phyloP scores from a whole-genome alignment of 306 rosid species.

The Sesbania bispinosa region DNA sequence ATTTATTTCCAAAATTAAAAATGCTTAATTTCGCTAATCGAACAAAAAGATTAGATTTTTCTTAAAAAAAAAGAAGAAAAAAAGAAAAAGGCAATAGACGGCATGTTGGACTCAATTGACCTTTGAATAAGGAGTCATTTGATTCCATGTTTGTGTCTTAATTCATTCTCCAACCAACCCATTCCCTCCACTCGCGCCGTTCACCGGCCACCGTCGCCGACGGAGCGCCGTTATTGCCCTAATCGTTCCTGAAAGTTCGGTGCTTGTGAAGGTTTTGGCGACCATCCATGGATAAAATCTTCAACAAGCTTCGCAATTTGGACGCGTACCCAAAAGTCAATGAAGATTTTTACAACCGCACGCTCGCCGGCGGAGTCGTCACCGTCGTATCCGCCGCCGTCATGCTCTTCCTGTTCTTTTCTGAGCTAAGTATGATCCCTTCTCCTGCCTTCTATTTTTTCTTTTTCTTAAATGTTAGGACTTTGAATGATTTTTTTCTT shows the following conservation, averaged over 20 bases:
- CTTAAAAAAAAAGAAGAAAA: neutral
- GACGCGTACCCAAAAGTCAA: conserved; percentile 95
- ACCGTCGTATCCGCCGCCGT: conserved; percentile 65
- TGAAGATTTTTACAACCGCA: conserved; percentile 82
- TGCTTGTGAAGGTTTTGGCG: conserved; percentile 18
- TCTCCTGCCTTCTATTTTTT: neutral
- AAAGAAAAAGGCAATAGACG: conserved; percentile 1
- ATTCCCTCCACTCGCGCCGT: neutral
- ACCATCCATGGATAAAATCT: conserved; percentile 54
- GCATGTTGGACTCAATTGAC: conserved; percentile 40
- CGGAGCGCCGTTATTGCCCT: conserved; percentile 15
- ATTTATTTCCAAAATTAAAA: conserved; percentile 15
- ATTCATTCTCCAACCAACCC: conserved; percentile 32
- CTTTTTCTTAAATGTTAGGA: neutral
- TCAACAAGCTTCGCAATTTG: conserved; percentile 77
- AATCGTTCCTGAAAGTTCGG: neutral
- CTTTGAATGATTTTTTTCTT: conserved; percentile 6
- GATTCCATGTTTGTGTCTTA: conserved; percentile 16
- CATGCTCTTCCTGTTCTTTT: conserved; percentile 73
- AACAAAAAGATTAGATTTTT: neutral
- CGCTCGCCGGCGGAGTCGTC: conserved; percentile 86
- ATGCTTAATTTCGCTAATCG: neutral
- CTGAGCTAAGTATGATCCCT: conserved; percentile 71
- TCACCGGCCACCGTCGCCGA: conserved; percentile 39
- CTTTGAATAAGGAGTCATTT: conserved; percentile 5